Evolutionary conservation across 164 flowering plant species (phyloP).

Genomic region (Stephania cephalantha): DNA sequence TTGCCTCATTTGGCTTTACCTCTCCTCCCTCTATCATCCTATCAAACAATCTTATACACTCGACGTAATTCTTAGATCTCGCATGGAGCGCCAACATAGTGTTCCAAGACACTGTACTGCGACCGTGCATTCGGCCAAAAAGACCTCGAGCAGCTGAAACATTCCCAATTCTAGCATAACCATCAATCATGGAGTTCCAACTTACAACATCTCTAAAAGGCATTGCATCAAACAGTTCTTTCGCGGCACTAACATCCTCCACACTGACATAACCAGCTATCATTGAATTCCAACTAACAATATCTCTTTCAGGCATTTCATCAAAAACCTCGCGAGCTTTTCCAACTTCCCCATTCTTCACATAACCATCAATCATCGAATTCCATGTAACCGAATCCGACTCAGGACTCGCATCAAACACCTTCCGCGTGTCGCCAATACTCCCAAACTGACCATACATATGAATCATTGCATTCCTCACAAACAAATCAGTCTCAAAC

Average conservation of each 20-base stretch:
- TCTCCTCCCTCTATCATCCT: constrained; percentile 38
- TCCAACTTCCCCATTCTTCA: constrained; percentile 43
- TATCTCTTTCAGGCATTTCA: constrained; percentile 45
- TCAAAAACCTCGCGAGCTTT: constrained; percentile 42
- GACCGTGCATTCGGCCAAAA: constrained; percentile 40
- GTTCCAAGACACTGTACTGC: constrained; percentile 63
- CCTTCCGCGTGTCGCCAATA: constrained; percentile 29
- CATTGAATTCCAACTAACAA: constrained; percentile 51
- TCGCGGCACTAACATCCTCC: constrained; percentile 36
- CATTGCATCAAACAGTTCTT: constrained; percentile 37
- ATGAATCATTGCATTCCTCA: constrained; percentile 53
- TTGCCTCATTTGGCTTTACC: constrained; percentile 49
- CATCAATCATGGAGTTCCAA: constrained; percentile 68
- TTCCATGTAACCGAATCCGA: constrained; percentile 52
- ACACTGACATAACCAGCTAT: constrained; percentile 37
- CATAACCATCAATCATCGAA: constrained; percentile 61
- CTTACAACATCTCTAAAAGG: constrained; percentile 39
- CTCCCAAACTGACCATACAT: constrained; percentile 41
- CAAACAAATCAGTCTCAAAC: constrained; percentile 47
- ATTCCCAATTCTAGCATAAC: constrained; percentile 42
- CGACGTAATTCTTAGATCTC: constrained; percentile 31
- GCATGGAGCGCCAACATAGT: constrained; percentile 45
- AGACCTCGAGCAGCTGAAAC: constrained; percentile 26
- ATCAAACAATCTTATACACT: constrained; percentile 48
- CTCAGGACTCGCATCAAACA: constrained; percentile 38